Evolutionary conservation across 176 grass and related monocot species (phyloP).

Genomic region (Oryza glaberrima): DNA sequence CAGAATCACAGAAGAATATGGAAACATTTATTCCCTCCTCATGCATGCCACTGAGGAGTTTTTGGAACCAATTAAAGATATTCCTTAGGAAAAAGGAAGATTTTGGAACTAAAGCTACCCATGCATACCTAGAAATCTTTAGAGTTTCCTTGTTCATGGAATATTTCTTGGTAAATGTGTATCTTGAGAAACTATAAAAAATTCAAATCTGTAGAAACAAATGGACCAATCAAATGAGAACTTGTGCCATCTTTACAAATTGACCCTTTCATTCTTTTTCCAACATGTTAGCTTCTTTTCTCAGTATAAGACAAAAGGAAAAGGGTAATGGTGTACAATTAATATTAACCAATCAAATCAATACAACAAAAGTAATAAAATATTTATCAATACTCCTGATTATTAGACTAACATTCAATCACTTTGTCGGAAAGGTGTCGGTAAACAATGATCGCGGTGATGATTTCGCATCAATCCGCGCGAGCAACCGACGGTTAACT

Average conservation of each 20-base stretch:
- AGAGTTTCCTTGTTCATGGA: slow-evolving; percentile 1
- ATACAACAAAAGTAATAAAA: slow-evolving; percentile 39
- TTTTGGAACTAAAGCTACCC: slow-evolving; percentile 45
- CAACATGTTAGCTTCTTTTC: slow-evolving; percentile 26
- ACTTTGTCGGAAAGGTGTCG: slow-evolving; percentile 5
- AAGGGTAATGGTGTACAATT: slow-evolving; percentile 3
- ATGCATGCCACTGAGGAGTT: neutral
- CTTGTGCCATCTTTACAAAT: slow-evolving; percentile 23
- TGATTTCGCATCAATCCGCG: slow-evolving; percentile 47
- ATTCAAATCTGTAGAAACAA: neutral
- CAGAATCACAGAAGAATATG: slow-evolving; percentile 41
- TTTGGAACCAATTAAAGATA: too few species aligned
- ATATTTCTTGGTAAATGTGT: slow-evolving; percentile 25
- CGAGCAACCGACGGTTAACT: slow-evolving; percentile 49
- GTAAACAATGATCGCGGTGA: slow-evolving; percentile 44
- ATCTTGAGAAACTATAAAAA: slow-evolving; percentile 3
- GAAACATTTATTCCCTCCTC: slow-evolving; percentile 33
- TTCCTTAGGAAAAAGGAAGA: neutral
- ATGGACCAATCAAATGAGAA: slow-evolving; percentile 13
- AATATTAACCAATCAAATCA: slow-evolving; percentile 39
- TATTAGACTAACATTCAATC: slow-evolving; percentile 21
- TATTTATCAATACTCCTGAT: slow-evolving; percentile 32
- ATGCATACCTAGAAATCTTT: neutral
- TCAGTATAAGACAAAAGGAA: slow-evolving; percentile 10
- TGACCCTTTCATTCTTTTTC: slow-evolving; percentile 14